Conservation (phyloP, 2,329 filamentous ascomycete species). For the Arthrocladium fulminans region DNA sequence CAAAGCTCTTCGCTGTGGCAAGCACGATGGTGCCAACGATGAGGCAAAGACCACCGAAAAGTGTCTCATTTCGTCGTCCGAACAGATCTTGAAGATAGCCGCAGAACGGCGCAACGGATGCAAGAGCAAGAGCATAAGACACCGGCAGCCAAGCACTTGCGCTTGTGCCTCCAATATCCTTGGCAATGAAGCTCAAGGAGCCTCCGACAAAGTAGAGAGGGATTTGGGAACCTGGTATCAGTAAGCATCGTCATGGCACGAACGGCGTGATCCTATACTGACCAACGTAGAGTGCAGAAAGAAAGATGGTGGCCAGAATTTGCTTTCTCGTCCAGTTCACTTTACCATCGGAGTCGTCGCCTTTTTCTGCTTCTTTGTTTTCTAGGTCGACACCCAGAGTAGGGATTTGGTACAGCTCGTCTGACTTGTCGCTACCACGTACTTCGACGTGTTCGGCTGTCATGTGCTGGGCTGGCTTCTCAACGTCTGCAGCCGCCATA, state of each 20-base stretch:
- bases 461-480: not conserved
- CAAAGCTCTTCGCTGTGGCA: conserved; percentile 14
- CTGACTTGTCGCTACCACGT: not conserved
- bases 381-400: conserved; percentile 1
- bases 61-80: conserved; percentile 14
- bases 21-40: conserved; percentile 15
- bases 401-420: not conserved
- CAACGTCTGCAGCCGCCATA: not conserved
- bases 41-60: conserved; percentile 10
- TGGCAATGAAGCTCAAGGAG: conserved; percentile 15
- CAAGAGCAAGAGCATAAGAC: conserved; percentile 12
- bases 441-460: not conserved
- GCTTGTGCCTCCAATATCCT: conserved; percentile 13
- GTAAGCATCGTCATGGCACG: not conserved
- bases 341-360: conserved; percentile 4
- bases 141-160: conserved; percentile 15
- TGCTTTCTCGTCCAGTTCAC: conserved; percentile 1
- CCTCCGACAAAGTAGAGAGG: conserved; percentile 17
- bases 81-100: conserved; percentile 18
- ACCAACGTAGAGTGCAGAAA: conserved; percentile 6
- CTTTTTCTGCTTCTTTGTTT: not conserved
- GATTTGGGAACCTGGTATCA: conserved; percentile 13
- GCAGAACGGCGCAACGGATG: conserved; percentile 15
- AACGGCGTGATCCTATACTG: not conserved
- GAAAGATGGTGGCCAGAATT: not conserved